A percentile compares a stretch with the other conserved stretches of the same genome.
Conservation (phyloP, 306 rosid genomes). For the Gillenia trifoliata region DNA sequence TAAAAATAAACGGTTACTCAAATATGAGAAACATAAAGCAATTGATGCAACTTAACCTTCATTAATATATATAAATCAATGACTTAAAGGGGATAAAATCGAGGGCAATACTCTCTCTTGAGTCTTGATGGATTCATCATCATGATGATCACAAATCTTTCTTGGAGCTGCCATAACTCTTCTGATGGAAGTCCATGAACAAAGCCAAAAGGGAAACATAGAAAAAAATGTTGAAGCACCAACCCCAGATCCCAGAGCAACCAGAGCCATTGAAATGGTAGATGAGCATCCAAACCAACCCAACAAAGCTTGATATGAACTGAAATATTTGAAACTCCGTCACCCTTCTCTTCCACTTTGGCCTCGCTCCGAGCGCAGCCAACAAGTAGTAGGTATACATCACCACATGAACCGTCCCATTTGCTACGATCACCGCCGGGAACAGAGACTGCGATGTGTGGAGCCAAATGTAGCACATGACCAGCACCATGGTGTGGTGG, state of each 20-base stretch:
- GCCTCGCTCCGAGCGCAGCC: constrained; percentile 48
- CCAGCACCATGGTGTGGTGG: constrained; percentile 76
- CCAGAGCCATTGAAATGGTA: constrained; percentile 52
- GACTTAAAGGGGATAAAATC: neutral
- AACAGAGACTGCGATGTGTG: constrained; percentile 64
- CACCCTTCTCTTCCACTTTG: constrained; percentile 72
- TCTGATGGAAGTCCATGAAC: constrained; percentile 63
- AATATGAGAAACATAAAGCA: neutral
- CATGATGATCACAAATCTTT: neutral
- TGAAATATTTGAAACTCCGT: constrained; percentile 80
- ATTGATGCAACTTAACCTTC: neutral
- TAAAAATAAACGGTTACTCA: neutral
- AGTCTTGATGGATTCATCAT: neutral
- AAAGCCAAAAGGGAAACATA: constrained; percentile 72
- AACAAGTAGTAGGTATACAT: constrained; percentile 81
- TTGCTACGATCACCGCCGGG: constrained; percentile 72
- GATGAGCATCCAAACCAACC: constrained; percentile 54
- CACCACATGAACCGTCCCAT: constrained; percentile 68
- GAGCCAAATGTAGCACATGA: constrained; percentile 82
- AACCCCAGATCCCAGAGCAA: constrained; percentile 67
- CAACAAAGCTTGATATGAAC: constrained; percentile 65
- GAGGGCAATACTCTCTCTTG: neutral
- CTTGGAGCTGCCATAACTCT: constrained; percentile 40
- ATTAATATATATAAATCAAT: neutral
- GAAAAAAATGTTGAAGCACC: constrained; percentile 79